These are phyloP conservation scores for Globisporangium rhizosaccharum DNA, from an alignment of 352 stramenopile genomes.

Conservation along the genomic window DNA sequence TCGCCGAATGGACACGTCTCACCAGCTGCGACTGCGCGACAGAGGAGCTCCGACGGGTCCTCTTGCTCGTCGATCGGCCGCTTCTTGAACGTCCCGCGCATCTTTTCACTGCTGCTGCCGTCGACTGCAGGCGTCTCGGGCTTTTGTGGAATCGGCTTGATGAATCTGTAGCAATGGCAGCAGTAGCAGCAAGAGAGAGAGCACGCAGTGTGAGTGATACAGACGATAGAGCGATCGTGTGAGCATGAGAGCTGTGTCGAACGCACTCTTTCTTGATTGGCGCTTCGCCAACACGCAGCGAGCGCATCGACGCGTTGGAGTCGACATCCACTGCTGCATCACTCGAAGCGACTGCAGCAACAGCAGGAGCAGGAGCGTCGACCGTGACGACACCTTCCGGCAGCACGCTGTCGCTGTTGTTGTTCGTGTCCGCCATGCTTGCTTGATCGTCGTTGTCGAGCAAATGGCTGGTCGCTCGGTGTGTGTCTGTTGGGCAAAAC, in stretches of 20 bases:
- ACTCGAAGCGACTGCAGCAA: too few relatives aligned
- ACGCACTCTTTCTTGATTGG: slow-evolving; percentile 6
- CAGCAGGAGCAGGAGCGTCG: background rate
- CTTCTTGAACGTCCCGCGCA: slow-evolving; percentile 81
- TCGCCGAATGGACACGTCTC: slow-evolving; percentile 67
- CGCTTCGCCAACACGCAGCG: slow-evolving; percentile 2
- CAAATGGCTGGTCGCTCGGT: too few relatives aligned
- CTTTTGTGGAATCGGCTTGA: slow-evolving; percentile 43
- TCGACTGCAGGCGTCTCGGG: slow-evolving; percentile 12
- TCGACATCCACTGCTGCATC: background rate
- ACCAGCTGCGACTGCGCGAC: slow-evolving; percentile 54
- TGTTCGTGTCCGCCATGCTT: background rate
- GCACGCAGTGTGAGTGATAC: background rate
- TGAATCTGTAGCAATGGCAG: slow-evolving; percentile 31
- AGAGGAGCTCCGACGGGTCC: slow-evolving; percentile 64
- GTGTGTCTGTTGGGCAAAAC: too few relatives aligned
- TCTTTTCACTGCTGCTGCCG: slow-evolving; percentile 23
- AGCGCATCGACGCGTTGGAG: background rate
- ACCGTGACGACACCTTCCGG: background rate
- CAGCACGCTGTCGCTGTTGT: background rate
- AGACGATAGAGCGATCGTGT: background rate
- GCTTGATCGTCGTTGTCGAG: background rate
- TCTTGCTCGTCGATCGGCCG: slow-evolving; percentile 56
- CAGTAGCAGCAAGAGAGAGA: background rate
- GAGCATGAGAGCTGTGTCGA: background rate